A percentile compares a stretch with the other conserved stretches of the same genome.
These are phyloP conservation scores for Monosporozyma aerobia DNA, from an alignment of 805 yeast species.

Conservation along the genomic window DNA sequence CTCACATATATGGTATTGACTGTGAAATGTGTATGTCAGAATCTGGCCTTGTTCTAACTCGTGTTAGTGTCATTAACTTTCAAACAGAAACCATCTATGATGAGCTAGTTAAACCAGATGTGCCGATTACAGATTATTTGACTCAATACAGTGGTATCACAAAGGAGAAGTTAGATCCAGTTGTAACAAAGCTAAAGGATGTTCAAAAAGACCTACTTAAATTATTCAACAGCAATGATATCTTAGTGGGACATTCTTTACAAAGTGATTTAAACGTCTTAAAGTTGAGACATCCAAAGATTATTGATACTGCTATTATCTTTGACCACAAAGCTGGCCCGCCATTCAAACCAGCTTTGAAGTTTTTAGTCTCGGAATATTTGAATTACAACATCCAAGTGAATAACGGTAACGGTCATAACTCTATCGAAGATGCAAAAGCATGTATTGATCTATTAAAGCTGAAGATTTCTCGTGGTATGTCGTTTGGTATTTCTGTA, in stretches of 20 bases:
- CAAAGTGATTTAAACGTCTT: conserved; percentile 73
- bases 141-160: conserved; percentile 87
- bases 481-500: conserved; percentile 47
- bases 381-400: conserved; percentile 55
- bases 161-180: conserved; percentile 47
- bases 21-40: conserved; percentile 85
- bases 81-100: conserved; percentile 56
- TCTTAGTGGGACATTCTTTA: conserved; percentile 81
- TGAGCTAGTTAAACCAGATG: conserved; percentile 68
- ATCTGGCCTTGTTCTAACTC: conserved; percentile 60
- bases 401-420: conserved; percentile 60
- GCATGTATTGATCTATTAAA: conserved; percentile 74
- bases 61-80: conserved; percentile 67
- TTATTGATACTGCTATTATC: conserved; percentile 73
- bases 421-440: conserved; percentile 75
- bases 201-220: conserved; percentile 49
- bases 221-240: conserved; percentile 49
- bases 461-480: conserved; percentile 59
- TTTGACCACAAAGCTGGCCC: conserved; percentile 79
- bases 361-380: conserved; percentile 52
- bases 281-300: conserved; percentile 57
- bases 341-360: conserved; percentile 70
- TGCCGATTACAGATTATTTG: conserved; percentile 65
- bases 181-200: conserved; percentile 56
- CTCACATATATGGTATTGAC: conserved; percentile 71